Evolutionary conservation across 2,329 filamentous ascomycete species (phyloP).

Genomic region (Epichloe glyceriae): DNA sequence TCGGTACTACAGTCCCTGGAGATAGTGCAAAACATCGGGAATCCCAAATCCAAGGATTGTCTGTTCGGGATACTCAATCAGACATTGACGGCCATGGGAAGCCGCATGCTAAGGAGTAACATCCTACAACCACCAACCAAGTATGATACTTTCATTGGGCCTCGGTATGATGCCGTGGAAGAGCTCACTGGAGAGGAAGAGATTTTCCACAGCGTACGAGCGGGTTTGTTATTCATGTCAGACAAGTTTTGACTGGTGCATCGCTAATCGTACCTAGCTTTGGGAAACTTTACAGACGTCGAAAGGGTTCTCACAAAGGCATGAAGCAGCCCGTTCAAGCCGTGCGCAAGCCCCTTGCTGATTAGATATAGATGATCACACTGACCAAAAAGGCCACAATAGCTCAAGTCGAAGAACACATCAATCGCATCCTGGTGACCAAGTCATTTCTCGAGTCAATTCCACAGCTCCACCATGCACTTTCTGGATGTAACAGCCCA

Average conservation of each 20-base stretch:
- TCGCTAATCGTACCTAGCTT: constrained; percentile 28
- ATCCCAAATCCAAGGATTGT: constrained; percentile 65
- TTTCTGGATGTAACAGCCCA: constrained; percentile 49
- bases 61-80: constrained; percentile 78
- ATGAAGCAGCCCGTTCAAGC: not conserved
- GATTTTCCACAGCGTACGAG: constrained; percentile 65
- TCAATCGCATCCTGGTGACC: constrained; percentile 77
- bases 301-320: constrained; percentile 71
- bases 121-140: constrained; percentile 79
- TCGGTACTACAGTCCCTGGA: constrained; percentile 80
- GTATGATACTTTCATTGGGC: constrained; percentile 48
- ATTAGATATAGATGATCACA: constrained; percentile 52
- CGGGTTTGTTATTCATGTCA: constrained; percentile 33
- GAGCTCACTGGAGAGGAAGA: constrained; percentile 74
- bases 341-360: not conserved
- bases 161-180: constrained; percentile 69
- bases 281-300: constrained; percentile 63
- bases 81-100: constrained; percentile 79
- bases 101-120: constrained; percentile 68
- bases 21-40: constrained; percentile 75
- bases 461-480: constrained; percentile 51
- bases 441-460: constrained; percentile 69
- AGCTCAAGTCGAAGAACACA: constrained; percentile 60
- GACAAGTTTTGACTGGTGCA: not conserved
- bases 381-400: constrained; percentile 54